These are phyloP conservation scores for Elasticomyces elasticus DNA, from an alignment of 495 filamentous ascomycete species.

Conservation along the genomic window DNA sequence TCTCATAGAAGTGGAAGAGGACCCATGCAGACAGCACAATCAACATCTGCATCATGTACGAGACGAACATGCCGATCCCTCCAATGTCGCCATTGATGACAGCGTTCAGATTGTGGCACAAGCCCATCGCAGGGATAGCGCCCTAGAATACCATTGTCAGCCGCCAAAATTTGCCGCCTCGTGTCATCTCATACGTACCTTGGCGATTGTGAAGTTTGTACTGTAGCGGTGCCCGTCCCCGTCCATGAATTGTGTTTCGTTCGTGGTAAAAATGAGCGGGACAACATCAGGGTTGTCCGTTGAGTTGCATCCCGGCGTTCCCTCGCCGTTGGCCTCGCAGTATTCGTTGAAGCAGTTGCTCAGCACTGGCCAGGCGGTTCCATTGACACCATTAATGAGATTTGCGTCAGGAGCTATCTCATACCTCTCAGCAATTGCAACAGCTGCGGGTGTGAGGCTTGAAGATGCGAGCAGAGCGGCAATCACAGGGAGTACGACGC, in stretches of 20 bases:
- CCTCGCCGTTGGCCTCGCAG: not conserved
- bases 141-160: not conserved
- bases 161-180: too few relatives aligned
- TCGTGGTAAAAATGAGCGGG: not conserved
- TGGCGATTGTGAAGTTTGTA: not conserved
- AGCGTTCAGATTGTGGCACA: slow-evolving; percentile 1
- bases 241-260: not conserved
- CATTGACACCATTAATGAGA: not conserved
- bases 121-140: not conserved
- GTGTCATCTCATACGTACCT: not conserved
- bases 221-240: not conserved
- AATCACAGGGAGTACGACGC: not conserved
- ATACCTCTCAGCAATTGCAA: not conserved
- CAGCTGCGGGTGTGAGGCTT: not conserved
- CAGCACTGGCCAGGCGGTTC: not conserved
- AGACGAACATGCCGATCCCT: slow-evolving; percentile 9
- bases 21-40: slow-evolving; percentile 4
- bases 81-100: slow-evolving; percentile 7
- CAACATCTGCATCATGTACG: slow-evolving; percentile 2
- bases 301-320: not conserved
- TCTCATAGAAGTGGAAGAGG: slow-evolving; percentile 4
- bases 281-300: not conserved
- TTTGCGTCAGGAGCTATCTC: not conserved
- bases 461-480: not conserved
- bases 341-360: slow-evolving; percentile 1